A percentile compares a stretch with the other conserved stretches of the same genome.
Evolutionary conservation across 2,329 filamentous ascomycete genomes (phyloP).

Genomic region (Aspergillus caelatus): DNA sequence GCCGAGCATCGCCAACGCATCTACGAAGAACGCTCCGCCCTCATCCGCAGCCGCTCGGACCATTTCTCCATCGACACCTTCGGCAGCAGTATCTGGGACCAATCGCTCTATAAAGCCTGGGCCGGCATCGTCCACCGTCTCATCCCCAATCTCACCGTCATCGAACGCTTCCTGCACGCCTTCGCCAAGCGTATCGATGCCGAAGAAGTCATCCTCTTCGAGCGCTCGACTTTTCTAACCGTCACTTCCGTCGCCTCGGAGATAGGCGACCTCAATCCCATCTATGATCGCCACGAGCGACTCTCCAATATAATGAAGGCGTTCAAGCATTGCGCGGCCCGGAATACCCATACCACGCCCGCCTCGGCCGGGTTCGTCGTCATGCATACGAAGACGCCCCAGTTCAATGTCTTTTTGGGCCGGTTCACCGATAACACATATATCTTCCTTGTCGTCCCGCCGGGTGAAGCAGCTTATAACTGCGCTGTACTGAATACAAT

Average conservation of each 20-base stretch:
- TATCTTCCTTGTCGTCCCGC: slow-evolving; percentile 86
- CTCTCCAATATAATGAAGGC: slow-evolving; percentile 98
- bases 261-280: slow-evolving; percentile 78
- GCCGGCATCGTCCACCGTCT: slow-evolving; percentile 96
- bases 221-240: slow-evolving; percentile 92
- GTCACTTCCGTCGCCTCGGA: slow-evolving; percentile 88
- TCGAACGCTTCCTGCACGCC: slow-evolving; percentile 81
- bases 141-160: slow-evolving; percentile 87
- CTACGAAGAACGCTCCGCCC: slow-evolving; percentile 78
- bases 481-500: slow-evolving; percentile 87
- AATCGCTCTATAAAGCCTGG: slow-evolving; percentile 97
- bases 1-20: slow-evolving; percentile 75
- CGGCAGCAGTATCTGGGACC: slow-evolving; percentile 97
- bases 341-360: slow-evolving; percentile 49
- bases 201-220: slow-evolving; percentile 91
- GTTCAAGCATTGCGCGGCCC: slow-evolving; percentile 78
- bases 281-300: slow-evolving; percentile 88
- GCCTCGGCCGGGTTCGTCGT: slow-evolving; percentile 47
- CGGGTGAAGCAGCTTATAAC: slow-evolving; percentile 89
- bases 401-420: slow-evolving; percentile 90
- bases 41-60: slow-evolving; percentile 75
- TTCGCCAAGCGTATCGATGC: slow-evolving; percentile 86
- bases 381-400: slow-evolving; percentile 55
- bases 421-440: slow-evolving; percentile 98
- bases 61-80: slow-evolving; percentile 81